A percentile compares a stretch with the other conserved stretches of the same genome.
Conservation (phyloP, 2,329 filamentous ascomycete genomes). For the Clarireedia sp. region DNA sequence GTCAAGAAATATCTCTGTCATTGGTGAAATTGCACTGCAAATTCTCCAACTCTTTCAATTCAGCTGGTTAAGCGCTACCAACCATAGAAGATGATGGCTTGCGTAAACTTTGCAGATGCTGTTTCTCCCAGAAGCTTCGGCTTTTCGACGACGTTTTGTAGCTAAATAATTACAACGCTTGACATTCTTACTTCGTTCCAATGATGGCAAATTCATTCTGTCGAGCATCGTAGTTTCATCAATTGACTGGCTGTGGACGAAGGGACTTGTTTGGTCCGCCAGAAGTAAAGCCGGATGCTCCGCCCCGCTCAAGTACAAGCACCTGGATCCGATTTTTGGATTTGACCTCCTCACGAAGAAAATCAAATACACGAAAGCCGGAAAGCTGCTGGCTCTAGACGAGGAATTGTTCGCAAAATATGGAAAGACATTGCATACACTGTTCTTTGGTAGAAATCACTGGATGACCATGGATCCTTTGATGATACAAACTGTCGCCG, state of each 20-base stretch:
- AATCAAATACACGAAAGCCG: not conserved
- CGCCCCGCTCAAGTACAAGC: not conserved
- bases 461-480: conserved; percentile 41
- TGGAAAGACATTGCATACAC: conserved; percentile 11
- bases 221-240: not conserved
- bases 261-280: not conserved
- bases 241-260: not conserved
- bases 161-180: not conserved
- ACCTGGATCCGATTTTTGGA: not conserved
- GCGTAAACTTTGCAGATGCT: no score
- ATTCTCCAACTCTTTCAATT: no score
- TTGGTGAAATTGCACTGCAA: no score
- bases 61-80: no score
- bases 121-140: no score
- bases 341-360: not conserved
- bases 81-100: no score
- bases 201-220: not conserved
- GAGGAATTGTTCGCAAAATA: conserved; percentile 5
- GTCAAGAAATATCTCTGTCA: no score
- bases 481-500: conserved; percentile 47
- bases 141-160: not conserved
- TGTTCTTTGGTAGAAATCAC: conserved; percentile 7
- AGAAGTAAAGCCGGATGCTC: not conserved
- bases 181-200: not conserved
- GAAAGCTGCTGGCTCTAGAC: conserved; percentile 3